A percentile compares a stretch with the other conserved stretches of the same genome.
Conservation (phyloP, 2,329 filamentous ascomycete species). For the Neonectria faginata region DNA sequence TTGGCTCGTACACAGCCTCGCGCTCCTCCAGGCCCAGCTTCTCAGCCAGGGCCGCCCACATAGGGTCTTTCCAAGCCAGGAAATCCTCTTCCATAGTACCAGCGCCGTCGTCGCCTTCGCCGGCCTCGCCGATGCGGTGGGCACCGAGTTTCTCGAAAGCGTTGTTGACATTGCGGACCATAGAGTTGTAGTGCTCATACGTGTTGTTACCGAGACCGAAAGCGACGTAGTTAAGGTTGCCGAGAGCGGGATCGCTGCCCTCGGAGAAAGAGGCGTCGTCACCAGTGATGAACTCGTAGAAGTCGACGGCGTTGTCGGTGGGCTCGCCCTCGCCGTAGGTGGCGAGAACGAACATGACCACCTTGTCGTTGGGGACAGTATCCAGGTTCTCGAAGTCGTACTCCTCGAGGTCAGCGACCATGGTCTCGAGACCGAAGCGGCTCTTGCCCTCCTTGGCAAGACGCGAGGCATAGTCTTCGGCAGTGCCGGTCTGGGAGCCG, state of each 20-base stretch:
- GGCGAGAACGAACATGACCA: constrained; percentile 94
- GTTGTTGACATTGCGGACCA: constrained; percentile 93
- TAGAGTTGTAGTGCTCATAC: constrained; percentile 99
- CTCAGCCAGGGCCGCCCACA: constrained; percentile 89
- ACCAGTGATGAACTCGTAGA: constrained; percentile 92
- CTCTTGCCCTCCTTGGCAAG: constrained; percentile 98
- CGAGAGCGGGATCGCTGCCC: constrained; percentile 77
- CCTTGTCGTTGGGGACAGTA: constrained; percentile 86
- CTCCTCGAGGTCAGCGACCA: constrained; percentile 97
- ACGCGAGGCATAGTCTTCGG: constrained; percentile 96
- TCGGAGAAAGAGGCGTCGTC: constrained; percentile 87
- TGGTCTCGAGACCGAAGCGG: constrained; percentile 94
- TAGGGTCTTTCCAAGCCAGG: constrained; percentile 98
- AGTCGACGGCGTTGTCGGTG: constrained; percentile 98
- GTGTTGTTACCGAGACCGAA: constrained; percentile 99
- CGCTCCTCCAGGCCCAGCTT: constrained; percentile 93
- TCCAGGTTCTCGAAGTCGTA: constrained; percentile 98
- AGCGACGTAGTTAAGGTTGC: constrained; percentile 89
- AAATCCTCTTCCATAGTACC: constrained; percentile 99
- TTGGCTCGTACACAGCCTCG: constrained; percentile 94
- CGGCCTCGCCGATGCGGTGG: constrained; percentile 84
- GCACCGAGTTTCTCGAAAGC: constrained; percentile 85
- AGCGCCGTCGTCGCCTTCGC: constrained; percentile 96
- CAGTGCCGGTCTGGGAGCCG: constrained; percentile 97
- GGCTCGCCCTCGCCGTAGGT: constrained; percentile 99